Conservation (phyloP, 331 rosid species). For the Phaseolus coccineus region DNA sequence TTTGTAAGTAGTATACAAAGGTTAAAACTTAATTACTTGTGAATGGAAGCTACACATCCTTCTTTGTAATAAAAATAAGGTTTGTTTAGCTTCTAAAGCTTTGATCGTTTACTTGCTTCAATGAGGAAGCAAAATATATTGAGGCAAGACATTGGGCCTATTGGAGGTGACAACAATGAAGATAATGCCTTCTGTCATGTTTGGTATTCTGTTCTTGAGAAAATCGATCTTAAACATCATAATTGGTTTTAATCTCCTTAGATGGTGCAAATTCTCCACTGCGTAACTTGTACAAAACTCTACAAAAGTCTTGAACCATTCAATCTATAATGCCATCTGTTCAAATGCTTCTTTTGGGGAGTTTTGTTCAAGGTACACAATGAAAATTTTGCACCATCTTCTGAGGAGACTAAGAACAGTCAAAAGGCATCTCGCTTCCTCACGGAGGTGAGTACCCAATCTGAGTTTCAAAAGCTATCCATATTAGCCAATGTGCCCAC, state of each 20-base stretch:
- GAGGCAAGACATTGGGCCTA: too few relatives aligned
- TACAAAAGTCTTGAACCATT: slow-evolving; percentile 44
- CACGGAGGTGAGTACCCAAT: slow-evolving; percentile 43
- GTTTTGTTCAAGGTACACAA: background rate
- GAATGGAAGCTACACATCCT: background rate
- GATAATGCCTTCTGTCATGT: background rate
- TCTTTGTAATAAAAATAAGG: background rate
- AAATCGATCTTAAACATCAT: background rate
- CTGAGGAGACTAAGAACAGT: background rate
- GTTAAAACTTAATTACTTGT: background rate
- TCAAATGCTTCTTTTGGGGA: slow-evolving; percentile 49
- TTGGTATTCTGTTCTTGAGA: background rate
- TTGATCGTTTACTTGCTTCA: background rate
- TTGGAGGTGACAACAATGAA: background rate
- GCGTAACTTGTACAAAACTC: background rate
- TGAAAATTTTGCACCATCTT: background rate
- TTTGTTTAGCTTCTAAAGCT: background rate
- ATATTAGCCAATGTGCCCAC: slow-evolving; percentile 7
- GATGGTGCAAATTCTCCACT: background rate
- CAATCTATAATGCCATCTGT: slow-evolving; percentile 53
- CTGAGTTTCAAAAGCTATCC: slow-evolving; percentile 49
- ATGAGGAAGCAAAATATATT: background rate
- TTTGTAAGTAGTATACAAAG: background rate
- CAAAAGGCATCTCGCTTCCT: slow-evolving; percentile 59
- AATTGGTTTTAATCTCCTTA: background rate